Conservation (phyloP, 1,284 basidiomycete genomes). For the Athelia psychrophila region DNA sequence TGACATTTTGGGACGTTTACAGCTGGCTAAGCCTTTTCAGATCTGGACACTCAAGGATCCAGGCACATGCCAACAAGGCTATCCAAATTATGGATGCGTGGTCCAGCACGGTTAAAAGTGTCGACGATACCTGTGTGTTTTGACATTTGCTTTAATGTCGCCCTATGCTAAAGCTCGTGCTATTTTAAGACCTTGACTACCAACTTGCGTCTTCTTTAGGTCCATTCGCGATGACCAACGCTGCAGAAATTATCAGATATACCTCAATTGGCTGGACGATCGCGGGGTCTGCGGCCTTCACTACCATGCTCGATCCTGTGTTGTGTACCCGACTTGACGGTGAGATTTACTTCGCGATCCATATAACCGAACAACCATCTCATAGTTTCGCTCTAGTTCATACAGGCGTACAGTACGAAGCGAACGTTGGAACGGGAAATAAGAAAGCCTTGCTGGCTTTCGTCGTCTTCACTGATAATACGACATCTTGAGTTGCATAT, state of each 20-base stretch:
- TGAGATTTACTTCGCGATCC: neutral
- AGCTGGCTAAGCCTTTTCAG: no score
- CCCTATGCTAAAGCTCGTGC: neutral
- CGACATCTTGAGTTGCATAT: neutral
- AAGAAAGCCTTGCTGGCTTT: neutral
- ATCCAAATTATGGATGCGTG: neutral
- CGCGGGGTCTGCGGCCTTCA: neutral
- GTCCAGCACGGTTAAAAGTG: neutral
- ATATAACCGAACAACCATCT: neutral
- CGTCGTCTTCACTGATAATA: neutral
- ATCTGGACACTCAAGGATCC: neutral
- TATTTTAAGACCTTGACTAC: neutral
- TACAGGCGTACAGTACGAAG: neutral
- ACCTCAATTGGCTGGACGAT: neutral
- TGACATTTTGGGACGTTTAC: no score
- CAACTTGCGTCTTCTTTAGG: neutral
- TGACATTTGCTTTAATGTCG: neutral
- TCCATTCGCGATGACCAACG: neutral
- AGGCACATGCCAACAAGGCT: neutral
- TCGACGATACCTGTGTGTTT: neutral
- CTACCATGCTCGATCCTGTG: neutral
- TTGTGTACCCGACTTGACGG: neutral
- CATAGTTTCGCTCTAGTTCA: neutral
- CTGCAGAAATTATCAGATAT: neutral
- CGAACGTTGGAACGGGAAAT: neutral